Evolutionary conservation across 306 rosid species (phyloP), one percentile per base, ranked within the genome.

Genomic region (Abrus precatorius): DNA sequence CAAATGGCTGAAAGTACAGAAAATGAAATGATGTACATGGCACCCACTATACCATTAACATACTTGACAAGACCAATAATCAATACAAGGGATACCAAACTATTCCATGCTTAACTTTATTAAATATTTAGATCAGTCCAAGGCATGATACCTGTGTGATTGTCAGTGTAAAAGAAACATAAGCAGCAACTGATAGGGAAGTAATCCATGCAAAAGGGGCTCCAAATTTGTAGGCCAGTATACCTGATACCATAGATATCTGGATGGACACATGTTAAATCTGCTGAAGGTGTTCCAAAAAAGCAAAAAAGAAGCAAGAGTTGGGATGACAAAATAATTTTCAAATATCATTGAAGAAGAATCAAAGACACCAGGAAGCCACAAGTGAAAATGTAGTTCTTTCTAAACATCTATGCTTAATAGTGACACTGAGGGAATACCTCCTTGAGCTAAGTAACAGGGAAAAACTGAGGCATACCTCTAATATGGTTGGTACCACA

Each of bases 211-310:
- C 99, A 89, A 95, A 95, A 69, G 98, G 93, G 74, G 98, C 94
- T 84, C 97, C 98, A 84, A 93, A 93, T 69, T 93, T 91, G 92
- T 95, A 95, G 62, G 98, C 98, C 81, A 95, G 90, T 73, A 95
- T 95, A 84, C 99, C 99, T 72, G 99, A 86, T 85, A 95, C 99
- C 98, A 95, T 87, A 77, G 96, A 91, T 91, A 95, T 95, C 99
- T 95, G 92, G 86, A 93, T 50, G 82, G 85, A 87, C 43, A 87
- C 80, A 84, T 82, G 90, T 91, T 87, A 82, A 88, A 84, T 88
- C 94, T 84, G 88, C 81, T 68, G 80, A 87, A 80, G 49, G 82
- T 79, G 74, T 82, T 76, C 83, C 20, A 20, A 4, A 36, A 84
- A 79, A 80, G 5, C 43, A 53, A 78, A 69, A 74, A 65, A 41